A percentile compares a stretch with the other conserved stretches of the same genome.
Evolutionary conservation across 306 rosid species (phyloP).

Genomic region (Vicia faba): DNA sequence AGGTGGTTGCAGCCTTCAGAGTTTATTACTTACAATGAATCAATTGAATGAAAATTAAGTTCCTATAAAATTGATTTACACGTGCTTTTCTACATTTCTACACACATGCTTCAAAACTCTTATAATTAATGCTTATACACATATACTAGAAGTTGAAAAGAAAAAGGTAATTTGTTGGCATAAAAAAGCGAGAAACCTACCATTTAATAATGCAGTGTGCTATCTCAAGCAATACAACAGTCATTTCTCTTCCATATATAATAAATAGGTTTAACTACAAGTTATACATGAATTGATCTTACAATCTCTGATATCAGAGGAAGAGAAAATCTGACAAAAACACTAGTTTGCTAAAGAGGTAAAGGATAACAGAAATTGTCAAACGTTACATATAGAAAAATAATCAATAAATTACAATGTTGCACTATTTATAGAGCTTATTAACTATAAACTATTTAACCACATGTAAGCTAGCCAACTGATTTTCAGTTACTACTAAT

Average conservation of each 20-base stretch:
- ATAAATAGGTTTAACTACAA: too few species aligned
- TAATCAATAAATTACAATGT: neutral
- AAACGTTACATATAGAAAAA: neutral
- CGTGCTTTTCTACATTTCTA: too few species aligned
- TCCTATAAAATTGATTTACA: too few species aligned
- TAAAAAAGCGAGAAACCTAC: neutral
- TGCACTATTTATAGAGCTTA: constrained; percentile 3
- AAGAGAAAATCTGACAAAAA: too few species aligned
- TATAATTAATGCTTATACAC: too few species aligned
- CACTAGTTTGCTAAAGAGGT: neutral
- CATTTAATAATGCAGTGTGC: constrained; percentile 5
- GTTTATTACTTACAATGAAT: constrained; percentile 16
- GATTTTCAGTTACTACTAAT: neutral
- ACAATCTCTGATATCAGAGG: too few species aligned
- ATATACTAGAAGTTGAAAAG: too few species aligned
- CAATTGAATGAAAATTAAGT: neutral
- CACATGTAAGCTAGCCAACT: neutral
- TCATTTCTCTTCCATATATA: neutral
- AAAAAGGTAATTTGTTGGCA: neutral
- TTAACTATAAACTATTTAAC: neutral
- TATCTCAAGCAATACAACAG: constrained; percentile 16
- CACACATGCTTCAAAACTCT: too few species aligned
- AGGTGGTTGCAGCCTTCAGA: neutral
- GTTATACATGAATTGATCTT: too few species aligned
- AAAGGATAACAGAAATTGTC: neutral